These are phyloP conservation scores for Aspergillus intermedius DNA, from an alignment of 2,329 filamentous ascomycete genomes.

Conservation along the genomic window DNA sequence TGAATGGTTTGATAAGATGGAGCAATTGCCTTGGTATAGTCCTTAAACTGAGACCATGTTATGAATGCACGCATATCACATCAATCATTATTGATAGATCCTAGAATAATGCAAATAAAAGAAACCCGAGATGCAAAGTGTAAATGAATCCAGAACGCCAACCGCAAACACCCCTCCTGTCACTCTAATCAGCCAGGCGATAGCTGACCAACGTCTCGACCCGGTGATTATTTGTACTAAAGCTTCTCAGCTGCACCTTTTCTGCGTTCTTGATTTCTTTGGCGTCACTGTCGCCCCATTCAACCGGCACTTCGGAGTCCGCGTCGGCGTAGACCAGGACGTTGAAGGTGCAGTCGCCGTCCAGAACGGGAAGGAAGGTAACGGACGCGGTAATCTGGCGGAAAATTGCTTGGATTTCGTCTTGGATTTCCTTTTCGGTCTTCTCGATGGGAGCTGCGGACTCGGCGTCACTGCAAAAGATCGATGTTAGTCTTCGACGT, in stretches of 20 bases:
- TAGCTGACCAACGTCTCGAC: slow-evolving; percentile 97
- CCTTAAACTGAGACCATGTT: background rate
- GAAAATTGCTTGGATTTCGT: slow-evolving; percentile 94
- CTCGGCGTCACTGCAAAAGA: slow-evolving; percentile 22
- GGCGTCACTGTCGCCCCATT: slow-evolving; percentile 97
- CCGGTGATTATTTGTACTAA: slow-evolving; percentile 88
- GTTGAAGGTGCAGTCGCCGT: slow-evolving; percentile 96
- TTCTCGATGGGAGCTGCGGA: slow-evolving; percentile 54
- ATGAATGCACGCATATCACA: slow-evolving; percentile 7
- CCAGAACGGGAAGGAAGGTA: slow-evolving; percentile 89
- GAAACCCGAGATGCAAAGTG: slow-evolving; percentile 1
- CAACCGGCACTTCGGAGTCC: slow-evolving; percentile 90
- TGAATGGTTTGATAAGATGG: slow-evolving; percentile 21
- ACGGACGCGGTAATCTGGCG: slow-evolving; percentile 96
- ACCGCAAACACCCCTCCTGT: slow-evolving; percentile 13
- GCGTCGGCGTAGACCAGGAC: slow-evolving; percentile 96
- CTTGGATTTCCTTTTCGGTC: slow-evolving; percentile 87
- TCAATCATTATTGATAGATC: slow-evolving; percentile 11
- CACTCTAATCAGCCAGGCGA: slow-evolving; percentile 44
- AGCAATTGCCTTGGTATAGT: slow-evolving; percentile 26
- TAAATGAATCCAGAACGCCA: slow-evolving; percentile 9
- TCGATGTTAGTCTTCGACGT: background rate
- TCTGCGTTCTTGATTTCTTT: slow-evolving; percentile 94
- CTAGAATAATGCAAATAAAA: background rate
- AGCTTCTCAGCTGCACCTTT: slow-evolving; percentile 89